Conservation (phyloP, 1,284 basidiomycete genomes). For the Irpex lacteus region DNA sequence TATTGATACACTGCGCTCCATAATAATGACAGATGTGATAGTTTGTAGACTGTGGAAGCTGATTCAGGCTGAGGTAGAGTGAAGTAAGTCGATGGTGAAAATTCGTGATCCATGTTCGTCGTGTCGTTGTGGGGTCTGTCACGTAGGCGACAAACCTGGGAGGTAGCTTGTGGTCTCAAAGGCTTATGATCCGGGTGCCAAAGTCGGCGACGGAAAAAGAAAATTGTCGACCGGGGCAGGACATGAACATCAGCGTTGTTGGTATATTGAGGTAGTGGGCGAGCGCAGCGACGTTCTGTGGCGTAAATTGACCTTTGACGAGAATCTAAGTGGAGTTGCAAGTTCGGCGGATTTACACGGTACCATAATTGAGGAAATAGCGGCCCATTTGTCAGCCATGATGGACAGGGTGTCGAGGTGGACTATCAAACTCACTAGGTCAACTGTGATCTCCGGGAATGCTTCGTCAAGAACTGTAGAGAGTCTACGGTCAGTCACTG, state of each 20-base stretch:
- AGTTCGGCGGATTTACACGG: background rate
- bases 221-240: slow-evolving; percentile 44
- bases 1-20: too few species aligned
- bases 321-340: slow-evolving; percentile 39
- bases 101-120: background rate
- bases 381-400: background rate
- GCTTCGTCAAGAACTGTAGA: slow-evolving; percentile 26
- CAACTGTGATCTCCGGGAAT: slow-evolving; percentile 27
- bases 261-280: slow-evolving; percentile 43
- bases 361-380: background rate
- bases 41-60: background rate
- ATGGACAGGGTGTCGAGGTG: background rate
- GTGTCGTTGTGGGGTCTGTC: background rate
- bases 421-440: slow-evolving; percentile 19
- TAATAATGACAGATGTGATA: background rate
- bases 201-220: slow-evolving; percentile 42
- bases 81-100: background rate
- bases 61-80: too few species aligned
- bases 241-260: slow-evolving; percentile 52
- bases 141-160: background rate
- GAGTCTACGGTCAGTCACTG: background rate
- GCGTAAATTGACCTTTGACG: slow-evolving; percentile 44
- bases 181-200: slow-evolving; percentile 46
- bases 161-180: slow-evolving; percentile 23
- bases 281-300: slow-evolving; percentile 41